A percentile compares a stretch with the other conserved stretches of the same genome.
These are phyloP conservation scores for Cryoendolithus antarcticus DNA, from an alignment of 2,329 filamentous ascomycete genomes.

Conservation along the genomic window DNA sequence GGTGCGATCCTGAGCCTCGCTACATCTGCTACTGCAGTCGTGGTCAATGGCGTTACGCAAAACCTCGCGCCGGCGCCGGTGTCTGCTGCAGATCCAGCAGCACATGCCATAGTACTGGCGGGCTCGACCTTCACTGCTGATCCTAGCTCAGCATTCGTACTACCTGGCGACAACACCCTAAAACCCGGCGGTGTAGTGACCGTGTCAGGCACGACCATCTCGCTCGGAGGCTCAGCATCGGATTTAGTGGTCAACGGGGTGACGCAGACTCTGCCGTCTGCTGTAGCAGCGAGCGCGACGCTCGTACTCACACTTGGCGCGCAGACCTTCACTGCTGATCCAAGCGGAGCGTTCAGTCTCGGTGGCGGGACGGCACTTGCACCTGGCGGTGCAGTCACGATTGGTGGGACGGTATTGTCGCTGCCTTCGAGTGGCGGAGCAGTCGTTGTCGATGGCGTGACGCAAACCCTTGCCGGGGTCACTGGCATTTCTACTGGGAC, in stretches of 20 bases:
- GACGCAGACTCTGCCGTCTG: constrained; percentile 15
- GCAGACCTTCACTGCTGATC: constrained; percentile 16
- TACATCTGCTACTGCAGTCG: constrained; percentile 26
- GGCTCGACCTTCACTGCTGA: constrained; percentile 3
- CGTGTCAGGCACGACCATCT: constrained; percentile 22
- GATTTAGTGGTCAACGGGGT: constrained; percentile 23
- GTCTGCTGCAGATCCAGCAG: constrained; percentile 14
- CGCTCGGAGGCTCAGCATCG: constrained; percentile 17
- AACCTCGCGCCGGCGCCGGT: constrained; percentile 23
- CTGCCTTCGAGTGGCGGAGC: too few relatives aligned
- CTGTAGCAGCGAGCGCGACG: constrained; percentile 19
- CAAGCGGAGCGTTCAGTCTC: too few relatives aligned
- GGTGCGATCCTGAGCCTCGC: constrained; percentile 30
- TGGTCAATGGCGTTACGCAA: constrained; percentile 28
- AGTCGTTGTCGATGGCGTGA: too few relatives aligned
- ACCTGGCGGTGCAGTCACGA: too few relatives aligned
- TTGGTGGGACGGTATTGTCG: too few relatives aligned
- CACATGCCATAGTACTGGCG: constrained; percentile 13
- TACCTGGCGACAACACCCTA: constrained; percentile 19
- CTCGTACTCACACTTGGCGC: constrained; percentile 21
- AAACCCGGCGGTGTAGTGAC: constrained; percentile 21
- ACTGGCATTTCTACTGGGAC: too few relatives aligned
- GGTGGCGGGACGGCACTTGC: too few relatives aligned
- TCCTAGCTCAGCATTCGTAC: constrained; percentile 15
- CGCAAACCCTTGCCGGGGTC: too few relatives aligned